These are phyloP conservation scores for Clavaria fumosa DNA, from an alignment of 768 basidiomycete genomes.

Conservation along the genomic window DNA sequence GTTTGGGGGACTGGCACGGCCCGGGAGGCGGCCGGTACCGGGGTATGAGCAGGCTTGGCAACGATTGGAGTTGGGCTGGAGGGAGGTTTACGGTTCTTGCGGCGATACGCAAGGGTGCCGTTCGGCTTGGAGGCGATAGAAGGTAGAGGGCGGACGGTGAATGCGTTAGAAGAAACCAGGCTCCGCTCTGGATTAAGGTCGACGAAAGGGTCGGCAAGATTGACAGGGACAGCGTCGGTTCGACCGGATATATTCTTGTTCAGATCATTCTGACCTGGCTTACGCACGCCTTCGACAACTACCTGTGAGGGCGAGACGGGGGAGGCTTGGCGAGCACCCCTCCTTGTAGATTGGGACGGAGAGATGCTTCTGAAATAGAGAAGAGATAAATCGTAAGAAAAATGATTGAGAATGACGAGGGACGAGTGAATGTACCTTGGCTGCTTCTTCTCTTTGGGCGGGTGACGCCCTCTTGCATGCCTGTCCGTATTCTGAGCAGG, in stretches of 20 bases:
- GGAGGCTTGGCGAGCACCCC: background rate
- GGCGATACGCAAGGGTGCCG: constrained; percentile 44
- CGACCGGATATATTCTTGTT: too few species aligned
- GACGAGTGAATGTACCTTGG: too few species aligned
- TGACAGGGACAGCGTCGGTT: constrained; percentile 21
- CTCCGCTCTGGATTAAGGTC: constrained; percentile 13
- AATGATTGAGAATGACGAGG: constrained; percentile 32
- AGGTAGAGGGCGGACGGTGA: constrained; percentile 19
- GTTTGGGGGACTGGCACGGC: constrained; percentile 34
- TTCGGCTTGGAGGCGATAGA: constrained; percentile 31
- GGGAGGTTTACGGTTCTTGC: constrained; percentile 21
- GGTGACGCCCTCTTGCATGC: constrained; percentile 12
- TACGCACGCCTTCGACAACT: too few species aligned
- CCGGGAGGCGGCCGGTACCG: constrained; percentile 26
- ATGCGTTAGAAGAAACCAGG: constrained; percentile 6
- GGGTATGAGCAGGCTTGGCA: constrained; percentile 8
- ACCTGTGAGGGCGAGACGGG: background rate
- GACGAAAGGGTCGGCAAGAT: constrained; percentile 32
- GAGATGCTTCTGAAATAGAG: background rate
- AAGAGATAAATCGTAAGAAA: constrained; percentile 14
- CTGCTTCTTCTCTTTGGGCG: constrained; percentile 24
- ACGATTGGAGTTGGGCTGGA: constrained; percentile 10
- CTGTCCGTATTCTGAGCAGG: constrained; percentile 20
- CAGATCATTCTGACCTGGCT: background rate
- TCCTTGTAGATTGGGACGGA: background rate